Conservation (phyloP, 495 filamentous ascomycete genomes). For the Xylaria scruposa region DNA sequence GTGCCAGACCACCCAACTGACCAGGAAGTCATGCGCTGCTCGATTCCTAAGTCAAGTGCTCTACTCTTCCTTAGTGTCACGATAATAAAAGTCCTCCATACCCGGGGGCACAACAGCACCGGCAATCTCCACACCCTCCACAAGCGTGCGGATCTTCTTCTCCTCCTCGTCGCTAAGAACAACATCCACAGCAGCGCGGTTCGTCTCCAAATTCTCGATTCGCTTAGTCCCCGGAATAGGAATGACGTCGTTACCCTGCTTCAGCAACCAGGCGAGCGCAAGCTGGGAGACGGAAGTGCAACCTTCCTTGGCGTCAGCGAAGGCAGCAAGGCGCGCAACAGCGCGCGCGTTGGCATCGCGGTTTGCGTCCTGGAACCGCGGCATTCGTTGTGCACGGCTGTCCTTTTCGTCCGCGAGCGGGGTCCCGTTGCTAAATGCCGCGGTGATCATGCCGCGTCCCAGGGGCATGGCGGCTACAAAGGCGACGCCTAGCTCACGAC, state of each 20-base stretch:
- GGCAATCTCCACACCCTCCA: conserved; percentile 45
- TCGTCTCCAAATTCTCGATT: conserved; percentile 61
- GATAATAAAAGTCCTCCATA: conserved; percentile 14
- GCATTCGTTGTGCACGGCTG: conserved; percentile 40
- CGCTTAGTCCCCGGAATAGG: conserved; percentile 62
- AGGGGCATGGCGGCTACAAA: conserved; percentile 63
- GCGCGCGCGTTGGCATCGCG: conserved; percentile 55
- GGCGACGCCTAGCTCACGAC: conserved; percentile 66
- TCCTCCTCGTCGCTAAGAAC: conserved; percentile 58
- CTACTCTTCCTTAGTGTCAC: conserved; percentile 33
- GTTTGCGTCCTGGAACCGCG: conserved; percentile 59
- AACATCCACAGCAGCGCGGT: conserved; percentile 55
- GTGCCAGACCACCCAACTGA: neutral
- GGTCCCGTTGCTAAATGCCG: conserved; percentile 22
- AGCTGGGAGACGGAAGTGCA: conserved; percentile 49
- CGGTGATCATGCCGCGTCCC: conserved; percentile 30
- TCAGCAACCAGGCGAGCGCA: conserved; percentile 59
- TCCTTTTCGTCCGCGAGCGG: conserved; percentile 37
- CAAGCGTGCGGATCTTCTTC: conserved; percentile 52
- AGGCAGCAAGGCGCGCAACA: conserved; percentile 45
- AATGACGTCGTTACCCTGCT: conserved; percentile 59
- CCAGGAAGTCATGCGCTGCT: neutral
- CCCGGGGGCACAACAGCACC: conserved; percentile 34
- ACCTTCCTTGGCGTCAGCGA: conserved; percentile 53
- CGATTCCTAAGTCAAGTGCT: neutral